Evolutionary conservation across 2,329 filamentous ascomycete species (phyloP), one percentile per base, ranked within the genome.

Genomic region (Diaporthe amygdali): DNA sequence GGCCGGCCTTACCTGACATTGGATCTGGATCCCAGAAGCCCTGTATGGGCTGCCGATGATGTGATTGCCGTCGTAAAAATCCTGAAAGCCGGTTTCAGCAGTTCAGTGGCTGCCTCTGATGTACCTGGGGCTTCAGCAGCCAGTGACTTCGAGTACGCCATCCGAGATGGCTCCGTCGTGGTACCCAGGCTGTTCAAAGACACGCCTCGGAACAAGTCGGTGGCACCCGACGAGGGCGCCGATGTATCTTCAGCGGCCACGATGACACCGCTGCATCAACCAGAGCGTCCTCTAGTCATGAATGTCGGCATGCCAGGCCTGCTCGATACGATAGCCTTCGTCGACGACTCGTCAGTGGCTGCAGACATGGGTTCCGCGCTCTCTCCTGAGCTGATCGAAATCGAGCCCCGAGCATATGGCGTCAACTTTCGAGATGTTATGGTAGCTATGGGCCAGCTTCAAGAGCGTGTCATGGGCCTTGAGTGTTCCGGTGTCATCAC

Each of bases 371-470:
- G n/a, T n/a, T n/a, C n/a, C n/a, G n/a, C n/a, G 56, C 0, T 67
- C 66, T 9, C 37, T 59, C 14, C 75, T 75, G n/a, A 14, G 5
- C 9, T 20, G 9, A 25, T 68, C 2, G 52, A 68, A 25, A 37
- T 68, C 25, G 39, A 49, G 51, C 51, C 52, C 5, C 22, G 15
- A 47, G 80, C 81, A 0, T 75, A 75, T 25, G 82, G 81, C 25
- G 56, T 84, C 22, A 83, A 82, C 72, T 82, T 82, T 66, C 73
- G 75, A 4, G 83, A 85, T 73, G 78, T 83, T 10, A 76, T 83
- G 63, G 76, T 79, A 2, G 79, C 81, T 7, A 75, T 77, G 71
- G 76, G 75, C 27, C 76, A 78, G 56, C 70, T 77, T 4, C 68
- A 74, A 7, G 68, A 69, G n/a, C 67, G 71, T 20, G 74, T 25